These are phyloP conservation scores for Ascochyta pisi DNA, from an alignment of 2,329 filamentous ascomycete species.

Conservation along the genomic window DNA sequence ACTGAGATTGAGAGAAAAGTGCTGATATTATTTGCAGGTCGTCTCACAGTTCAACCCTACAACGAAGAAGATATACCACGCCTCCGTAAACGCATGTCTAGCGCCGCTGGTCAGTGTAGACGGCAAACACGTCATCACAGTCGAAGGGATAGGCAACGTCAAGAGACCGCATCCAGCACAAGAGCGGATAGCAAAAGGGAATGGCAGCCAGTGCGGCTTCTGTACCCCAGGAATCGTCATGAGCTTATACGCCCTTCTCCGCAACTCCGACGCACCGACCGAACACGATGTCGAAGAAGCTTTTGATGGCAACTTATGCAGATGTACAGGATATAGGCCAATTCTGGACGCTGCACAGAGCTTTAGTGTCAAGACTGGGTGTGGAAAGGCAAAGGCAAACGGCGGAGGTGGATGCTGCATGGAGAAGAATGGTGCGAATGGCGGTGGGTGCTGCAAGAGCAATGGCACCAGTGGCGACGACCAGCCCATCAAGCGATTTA, in stretches of 20 bases:
- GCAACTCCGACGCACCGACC: constrained; percentile 79
- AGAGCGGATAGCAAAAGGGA: constrained; percentile 87
- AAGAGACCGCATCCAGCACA: constrained; percentile 88
- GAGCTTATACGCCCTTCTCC: constrained; percentile 89
- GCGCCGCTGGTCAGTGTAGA: constrained; percentile 92
- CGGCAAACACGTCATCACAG: constrained; percentile 97
- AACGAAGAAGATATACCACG: constrained; percentile 92
- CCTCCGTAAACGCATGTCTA: constrained; percentile 93
- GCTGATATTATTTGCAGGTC: constrained; percentile 56
- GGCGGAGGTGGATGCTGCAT: constrained; percentile 76
- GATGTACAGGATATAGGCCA: constrained; percentile 93
- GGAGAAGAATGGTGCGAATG: constrained; percentile 55
- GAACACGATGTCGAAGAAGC: constrained; percentile 91
- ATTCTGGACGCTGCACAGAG: constrained; percentile 94
- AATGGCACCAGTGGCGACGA: constrained; percentile 48
- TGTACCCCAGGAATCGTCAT: constrained; percentile 98
- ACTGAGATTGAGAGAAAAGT: background rate
- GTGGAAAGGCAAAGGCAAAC: constrained; percentile 63
- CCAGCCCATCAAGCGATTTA: constrained; percentile 68
- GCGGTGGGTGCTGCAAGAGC: constrained; percentile 51
- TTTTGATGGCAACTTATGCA: constrained; percentile 94
- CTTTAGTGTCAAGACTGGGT: constrained; percentile 70
- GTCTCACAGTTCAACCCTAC: constrained; percentile 93
- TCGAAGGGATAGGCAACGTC: constrained; percentile 92
- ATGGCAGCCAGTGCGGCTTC: constrained; percentile 94